A percentile compares a stretch with the other conserved stretches of the same genome.
phyloP scores from a whole-genome alignment of 106 monocot genomes.

The Apostasia ramifera region DNA sequence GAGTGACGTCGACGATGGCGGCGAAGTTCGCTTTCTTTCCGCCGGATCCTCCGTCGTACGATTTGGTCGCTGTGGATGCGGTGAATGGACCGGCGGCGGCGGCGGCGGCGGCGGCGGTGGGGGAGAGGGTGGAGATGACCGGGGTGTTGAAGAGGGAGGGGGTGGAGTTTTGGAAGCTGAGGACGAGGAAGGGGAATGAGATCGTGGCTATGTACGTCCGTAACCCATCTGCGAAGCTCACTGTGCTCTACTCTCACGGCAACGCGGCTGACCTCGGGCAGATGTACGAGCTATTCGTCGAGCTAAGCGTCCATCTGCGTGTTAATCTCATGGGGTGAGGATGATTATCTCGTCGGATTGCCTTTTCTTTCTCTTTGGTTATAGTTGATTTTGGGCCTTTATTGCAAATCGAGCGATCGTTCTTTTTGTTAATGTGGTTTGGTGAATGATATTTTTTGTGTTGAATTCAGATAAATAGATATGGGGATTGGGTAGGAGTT shows the following conservation, averaged over 20 bases:
- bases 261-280: slow-evolving; percentile 70
- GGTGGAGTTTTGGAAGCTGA: slow-evolving; percentile 33
- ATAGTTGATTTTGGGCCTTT: not conserved
- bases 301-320: slow-evolving; percentile 55
- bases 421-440: no score
- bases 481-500: no score
- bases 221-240: slow-evolving; percentile 41
- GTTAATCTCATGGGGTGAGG: slow-evolving; percentile 70
- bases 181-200: slow-evolving; percentile 38
- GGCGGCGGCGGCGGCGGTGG: slow-evolving; percentile 12
- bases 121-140: slow-evolving; percentile 23
- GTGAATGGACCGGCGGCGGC: slow-evolving; percentile 2
- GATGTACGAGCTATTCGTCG: slow-evolving; percentile 61
- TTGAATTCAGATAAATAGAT: no score
- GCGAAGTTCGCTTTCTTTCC: slow-evolving; percentile 74
- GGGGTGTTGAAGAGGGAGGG: slow-evolving; percentile 16
- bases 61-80: slow-evolving; percentile 11
- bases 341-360: not conserved
- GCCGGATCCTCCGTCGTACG: slow-evolving; percentile 56
- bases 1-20: slow-evolving; percentile 54
- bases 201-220: slow-evolving; percentile 43
- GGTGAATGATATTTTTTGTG: no score
- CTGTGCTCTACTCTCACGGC: slow-evolving; percentile 62
- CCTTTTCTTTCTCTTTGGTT: not conserved
- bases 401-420: no score